A percentile compares a stretch with the other conserved stretches of the same genome.
Conservation (phyloP, 768 basidiomycete species). For the Termitomyces sp. region DNA sequence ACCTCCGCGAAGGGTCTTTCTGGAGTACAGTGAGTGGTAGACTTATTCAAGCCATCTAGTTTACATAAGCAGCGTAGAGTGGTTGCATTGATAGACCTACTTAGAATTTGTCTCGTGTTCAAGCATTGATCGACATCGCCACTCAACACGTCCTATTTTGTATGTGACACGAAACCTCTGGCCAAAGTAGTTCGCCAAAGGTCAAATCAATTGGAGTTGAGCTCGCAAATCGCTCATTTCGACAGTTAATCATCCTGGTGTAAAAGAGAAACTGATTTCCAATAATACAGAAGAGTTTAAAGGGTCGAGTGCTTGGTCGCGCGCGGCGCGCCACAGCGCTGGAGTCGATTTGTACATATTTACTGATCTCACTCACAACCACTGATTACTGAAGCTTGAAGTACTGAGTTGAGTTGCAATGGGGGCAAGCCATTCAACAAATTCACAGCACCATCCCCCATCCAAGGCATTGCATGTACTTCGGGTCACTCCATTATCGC, state of each 20-base stretch:
- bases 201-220: background rate
- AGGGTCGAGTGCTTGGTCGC: background rate
- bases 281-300: too few relatives aligned
- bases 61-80: too few relatives aligned
- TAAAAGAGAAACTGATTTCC: background rate
- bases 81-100: too few relatives aligned
- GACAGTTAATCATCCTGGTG: background rate
- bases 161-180: background rate
- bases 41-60: background rate
- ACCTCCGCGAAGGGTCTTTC: too few relatives aligned
- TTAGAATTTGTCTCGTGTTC: background rate
- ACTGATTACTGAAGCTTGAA: background rate
- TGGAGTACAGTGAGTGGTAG: background rate
- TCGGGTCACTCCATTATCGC: constrained; percentile 84
- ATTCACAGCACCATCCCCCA: constrained; percentile 44
- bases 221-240: background rate
- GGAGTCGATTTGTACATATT: constrained; percentile 6
- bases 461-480: constrained; percentile 77
- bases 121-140: background rate
- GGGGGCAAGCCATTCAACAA: constrained; percentile 70
- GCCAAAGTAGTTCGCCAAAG: background rate
- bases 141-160: background rate
- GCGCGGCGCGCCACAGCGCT: background rate
- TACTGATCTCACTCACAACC: background rate
- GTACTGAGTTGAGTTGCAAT: constrained; percentile 26